These are phyloP conservation scores for Amanita rubescens DNA, from an alignment of 768 basidiomycete genomes.

Conservation along the genomic window DNA sequence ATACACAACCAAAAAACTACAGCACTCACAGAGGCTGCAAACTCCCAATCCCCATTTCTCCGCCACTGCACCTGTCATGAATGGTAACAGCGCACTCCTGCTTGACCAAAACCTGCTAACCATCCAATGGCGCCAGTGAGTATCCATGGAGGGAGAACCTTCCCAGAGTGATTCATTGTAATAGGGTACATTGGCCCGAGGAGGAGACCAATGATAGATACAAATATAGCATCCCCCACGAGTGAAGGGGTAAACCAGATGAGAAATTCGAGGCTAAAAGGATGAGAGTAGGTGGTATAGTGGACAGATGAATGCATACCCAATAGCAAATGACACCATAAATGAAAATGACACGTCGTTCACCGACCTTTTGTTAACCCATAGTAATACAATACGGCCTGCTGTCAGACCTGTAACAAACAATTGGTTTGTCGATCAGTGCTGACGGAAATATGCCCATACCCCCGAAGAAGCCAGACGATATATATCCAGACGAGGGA, in stretches of 20 bases:
- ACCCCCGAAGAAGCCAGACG: conserved; percentile 54
- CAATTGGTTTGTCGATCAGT: not conserved
- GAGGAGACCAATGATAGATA: conserved; percentile 57
- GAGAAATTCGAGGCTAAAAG: conserved; percentile 48
- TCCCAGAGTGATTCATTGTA: conserved; percentile 61
- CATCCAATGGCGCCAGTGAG: conserved; percentile 59
- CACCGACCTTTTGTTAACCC: conserved; percentile 54
- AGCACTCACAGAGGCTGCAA: conserved; percentile 54
- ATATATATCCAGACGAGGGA: conserved; percentile 42
- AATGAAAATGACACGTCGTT: conserved; percentile 43
- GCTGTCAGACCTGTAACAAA: conserved; percentile 39
- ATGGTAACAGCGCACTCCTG: conserved; percentile 64
- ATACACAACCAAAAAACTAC: not conserved
- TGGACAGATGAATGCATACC: conserved; percentile 21
- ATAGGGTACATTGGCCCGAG: conserved; percentile 76
- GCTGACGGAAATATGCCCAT: conserved; percentile 2
- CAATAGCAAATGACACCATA: conserved; percentile 46
- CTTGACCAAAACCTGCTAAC: conserved; percentile 64
- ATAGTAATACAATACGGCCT: conserved; percentile 48
- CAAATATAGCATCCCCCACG: conserved; percentile 54
- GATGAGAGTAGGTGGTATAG: not conserved
- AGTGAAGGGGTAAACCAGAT: conserved; percentile 67
- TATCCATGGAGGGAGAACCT: conserved; percentile 65
- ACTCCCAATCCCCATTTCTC: conserved; percentile 47
- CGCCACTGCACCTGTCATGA: conserved; percentile 65